Conservation (phyloP, 257 asterid genomes). For the Ilex aquifolium region DNA sequence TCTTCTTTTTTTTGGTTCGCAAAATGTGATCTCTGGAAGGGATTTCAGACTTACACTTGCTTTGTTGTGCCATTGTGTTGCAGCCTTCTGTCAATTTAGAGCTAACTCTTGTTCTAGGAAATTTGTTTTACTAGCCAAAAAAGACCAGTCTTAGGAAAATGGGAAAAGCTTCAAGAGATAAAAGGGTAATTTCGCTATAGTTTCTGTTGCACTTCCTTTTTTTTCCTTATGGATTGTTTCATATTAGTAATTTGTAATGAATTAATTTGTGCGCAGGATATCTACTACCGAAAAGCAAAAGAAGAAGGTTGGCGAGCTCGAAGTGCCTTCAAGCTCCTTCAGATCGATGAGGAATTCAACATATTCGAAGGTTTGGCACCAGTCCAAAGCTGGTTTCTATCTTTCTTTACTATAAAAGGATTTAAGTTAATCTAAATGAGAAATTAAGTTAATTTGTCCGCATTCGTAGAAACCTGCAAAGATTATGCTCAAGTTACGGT, state of each 20-base stretch:
- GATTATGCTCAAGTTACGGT: too few species aligned
- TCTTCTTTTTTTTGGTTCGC: too few species aligned
- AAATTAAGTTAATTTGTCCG: too few species aligned
- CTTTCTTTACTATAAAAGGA: background rate
- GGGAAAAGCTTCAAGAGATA: slow-evolving; percentile 99
- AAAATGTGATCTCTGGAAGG: too few species aligned
- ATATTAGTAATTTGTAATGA: background rate
- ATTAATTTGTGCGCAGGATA: slow-evolving; percentile 51
- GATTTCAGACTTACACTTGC: too few species aligned
- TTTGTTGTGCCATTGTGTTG: too few species aligned
- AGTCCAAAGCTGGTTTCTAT: background rate
- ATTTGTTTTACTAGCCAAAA: too few species aligned
- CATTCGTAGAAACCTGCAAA: too few species aligned
- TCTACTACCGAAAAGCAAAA: slow-evolving; percentile 94
- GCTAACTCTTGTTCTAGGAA: too few species aligned
- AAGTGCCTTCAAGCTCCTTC: slow-evolving; percentile 97
- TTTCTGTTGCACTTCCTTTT: background rate
- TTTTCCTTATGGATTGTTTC: background rate
- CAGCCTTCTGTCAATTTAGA: too few species aligned
- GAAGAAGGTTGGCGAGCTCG: slow-evolving; percentile 99
- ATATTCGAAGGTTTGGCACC: slow-evolving; percentile 66
- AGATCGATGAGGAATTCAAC: slow-evolving; percentile 93
- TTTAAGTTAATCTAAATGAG: background rate
- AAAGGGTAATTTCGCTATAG: slow-evolving; percentile 42
- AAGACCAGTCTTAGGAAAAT: slow-evolving; percentile 15